Evolutionary conservation across 441 rosid species (phyloP), one percentile per base, ranked within the genome.

Genomic region (Populus tomentosa): DNA sequence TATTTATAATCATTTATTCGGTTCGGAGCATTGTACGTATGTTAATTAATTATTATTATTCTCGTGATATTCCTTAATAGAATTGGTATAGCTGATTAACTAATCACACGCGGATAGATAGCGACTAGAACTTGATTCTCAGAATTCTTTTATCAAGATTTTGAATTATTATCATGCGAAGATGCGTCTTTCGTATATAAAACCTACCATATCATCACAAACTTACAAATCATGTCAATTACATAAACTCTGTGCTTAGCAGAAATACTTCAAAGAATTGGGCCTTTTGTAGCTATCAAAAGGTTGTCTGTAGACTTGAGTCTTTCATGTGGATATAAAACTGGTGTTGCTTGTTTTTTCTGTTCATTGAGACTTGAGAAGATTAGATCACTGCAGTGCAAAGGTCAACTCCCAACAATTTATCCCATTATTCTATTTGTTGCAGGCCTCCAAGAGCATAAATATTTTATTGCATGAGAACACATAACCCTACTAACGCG

Each of bases 331-430:
- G 46, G 35, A 67, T 72, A 59, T 1, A 70, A 75, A 71, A 30
- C 42, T 14, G 20, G 77, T 67, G 16, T 33, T n/a, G 32, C 61
- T 63, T 75, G 42, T 65, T 46, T 79, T 24, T 80, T 23, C 66
- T 70, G 73, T 56, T 70, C 75, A 71, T 69, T 64, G 80, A 81
- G 81, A 77, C 20, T 67, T 20, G 79, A 74, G 46, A 74, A 75
- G 33, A 68, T 64, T 53, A 20, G 42, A 79, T 69, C 68, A 75
- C 20, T 38, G 59, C 56, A 30, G 59, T 42, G 75, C 28, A 1
- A 69, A 71, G 81, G 87, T 82, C 87, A 84, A 80, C 85, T 81
- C 76, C 71, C 71, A 62, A 6, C 73, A 77, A 62, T 38, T 67
- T 42, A 64, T 69, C n/a, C 63, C 68, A 10, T 59, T 75, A 70